Percentiles rank a stretch among this genome's conserved stretches.
These are phyloP conservation scores for Ophiocordyceps robertsii DNA, from an alignment of 2,329 filamentous ascomycete genomes.

Conservation along the genomic window DNA sequence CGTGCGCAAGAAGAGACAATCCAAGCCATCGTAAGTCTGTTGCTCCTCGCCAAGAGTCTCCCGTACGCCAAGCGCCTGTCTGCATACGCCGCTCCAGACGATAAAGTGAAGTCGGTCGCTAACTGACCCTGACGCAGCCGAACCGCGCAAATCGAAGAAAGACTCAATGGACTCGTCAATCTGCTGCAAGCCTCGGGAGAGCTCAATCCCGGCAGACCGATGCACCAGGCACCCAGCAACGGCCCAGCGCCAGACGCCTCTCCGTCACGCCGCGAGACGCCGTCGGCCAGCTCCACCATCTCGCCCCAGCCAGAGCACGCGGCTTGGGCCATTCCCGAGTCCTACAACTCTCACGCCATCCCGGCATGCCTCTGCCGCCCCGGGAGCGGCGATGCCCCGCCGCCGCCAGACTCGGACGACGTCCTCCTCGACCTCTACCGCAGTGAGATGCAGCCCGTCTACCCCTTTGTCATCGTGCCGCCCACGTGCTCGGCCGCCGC, in stretches of 20 bases:
- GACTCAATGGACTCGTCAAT: slow-evolving; percentile 34
- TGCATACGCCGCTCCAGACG: too few species aligned
- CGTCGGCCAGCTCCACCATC: slow-evolving; percentile 7
- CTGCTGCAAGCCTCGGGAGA: slow-evolving; percentile 30
- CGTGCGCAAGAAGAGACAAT: slow-evolving; percentile 36
- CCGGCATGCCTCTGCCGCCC: slow-evolving; percentile 33
- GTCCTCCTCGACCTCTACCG: slow-evolving; percentile 30
- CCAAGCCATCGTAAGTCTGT: slow-evolving; percentile 33
- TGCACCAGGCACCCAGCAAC: background rate
- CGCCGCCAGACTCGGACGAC: slow-evolving; percentile 31
- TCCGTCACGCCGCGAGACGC: slow-evolving; percentile 8
- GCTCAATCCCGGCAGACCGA: slow-evolving; percentile 10
- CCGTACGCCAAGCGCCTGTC: too few species aligned
- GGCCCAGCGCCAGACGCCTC: background rate
- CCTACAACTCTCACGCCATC: slow-evolving; percentile 32
- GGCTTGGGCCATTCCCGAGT: slow-evolving; percentile 21
- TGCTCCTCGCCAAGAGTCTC: too few species aligned
- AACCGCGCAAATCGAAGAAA: slow-evolving; percentile 35
- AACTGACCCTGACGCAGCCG: slow-evolving; percentile 16
- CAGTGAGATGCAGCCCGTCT: slow-evolving; percentile 25
- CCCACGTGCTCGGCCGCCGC: slow-evolving; percentile 18
- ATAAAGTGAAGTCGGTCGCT: too few species aligned
- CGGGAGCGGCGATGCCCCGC: slow-evolving; percentile 22
- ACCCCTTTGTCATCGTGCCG: slow-evolving; percentile 34
- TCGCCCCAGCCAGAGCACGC: slow-evolving; percentile 5